phyloP scores from a whole-genome alignment of 768 basidiomycete genomes.

The Phlebiopsis gigantea region DNA sequence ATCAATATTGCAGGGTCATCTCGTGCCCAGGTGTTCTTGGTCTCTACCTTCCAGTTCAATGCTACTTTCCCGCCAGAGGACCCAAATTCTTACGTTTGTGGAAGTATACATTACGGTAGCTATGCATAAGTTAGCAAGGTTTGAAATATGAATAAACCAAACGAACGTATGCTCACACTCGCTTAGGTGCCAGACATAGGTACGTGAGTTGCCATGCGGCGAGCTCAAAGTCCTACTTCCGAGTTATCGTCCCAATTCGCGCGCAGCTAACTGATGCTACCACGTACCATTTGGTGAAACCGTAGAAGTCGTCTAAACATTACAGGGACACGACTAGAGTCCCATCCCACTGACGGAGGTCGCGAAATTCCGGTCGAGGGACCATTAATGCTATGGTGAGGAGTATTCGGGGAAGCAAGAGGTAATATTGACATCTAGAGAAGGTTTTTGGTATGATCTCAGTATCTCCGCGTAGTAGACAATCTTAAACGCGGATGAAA shows the following conservation, averaged over 20 bases:
- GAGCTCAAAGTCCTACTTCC: conserved; percentile 84
- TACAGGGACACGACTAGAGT: conserved; percentile 60
- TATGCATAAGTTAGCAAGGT: conserved; percentile 26
- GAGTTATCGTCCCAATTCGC: neutral
- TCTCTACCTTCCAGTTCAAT: conserved; percentile 48
- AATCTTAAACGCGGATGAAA: no score
- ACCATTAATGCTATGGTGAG: conserved; percentile 8
- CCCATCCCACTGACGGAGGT: conserved; percentile 5
- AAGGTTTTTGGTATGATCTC: neutral
- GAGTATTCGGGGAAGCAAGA: conserved; percentile 9
- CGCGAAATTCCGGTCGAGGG: neutral
- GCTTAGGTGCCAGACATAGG: conserved; percentile 83
- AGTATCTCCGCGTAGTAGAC: no score
- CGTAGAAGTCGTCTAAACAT: conserved; percentile 77
- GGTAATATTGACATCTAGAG: conserved; percentile 15
- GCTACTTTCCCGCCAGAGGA: neutral
- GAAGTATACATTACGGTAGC: conserved; percentile 95
- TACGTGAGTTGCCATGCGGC: conserved; percentile 96
- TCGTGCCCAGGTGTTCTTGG: conserved; percentile 97
- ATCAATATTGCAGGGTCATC: conserved; percentile 96
- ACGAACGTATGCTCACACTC: conserved; percentile 60
- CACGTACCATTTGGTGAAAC: conserved; percentile 80
- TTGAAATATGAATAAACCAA: neutral
- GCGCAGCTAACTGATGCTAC: neutral
- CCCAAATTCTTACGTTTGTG: conserved; percentile 71